Evolutionary conservation across 1,139 yeast genomes (phyloP).

Genomic region (Diutina mesorugosa): DNA sequence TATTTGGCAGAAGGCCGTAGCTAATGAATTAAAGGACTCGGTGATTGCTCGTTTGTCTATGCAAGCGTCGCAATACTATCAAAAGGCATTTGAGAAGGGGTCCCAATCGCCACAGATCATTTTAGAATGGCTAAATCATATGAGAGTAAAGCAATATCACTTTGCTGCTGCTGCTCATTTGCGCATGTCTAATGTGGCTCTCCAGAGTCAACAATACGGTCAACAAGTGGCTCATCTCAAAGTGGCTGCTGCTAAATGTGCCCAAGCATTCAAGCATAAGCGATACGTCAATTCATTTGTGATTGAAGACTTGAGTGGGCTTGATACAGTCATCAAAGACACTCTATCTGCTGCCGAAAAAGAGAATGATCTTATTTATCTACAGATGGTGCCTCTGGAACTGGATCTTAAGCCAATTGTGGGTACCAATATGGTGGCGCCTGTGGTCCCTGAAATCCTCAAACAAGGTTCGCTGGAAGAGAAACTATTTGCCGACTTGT

Average conservation of each 20-base stretch:
- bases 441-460: conserved; percentile 23
- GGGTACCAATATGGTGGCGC: conserved; percentile 46
- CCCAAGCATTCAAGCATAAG: conserved; percentile 24
- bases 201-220: conserved; percentile 47
- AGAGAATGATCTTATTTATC: conserved; percentile 72
- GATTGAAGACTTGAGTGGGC: conserved; percentile 35
- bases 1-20: conserved; percentile 65
- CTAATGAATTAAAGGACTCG: conserved; percentile 42
- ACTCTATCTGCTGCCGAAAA: conserved; percentile 47
- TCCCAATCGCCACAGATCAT: conserved; percentile 38
- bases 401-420: conserved; percentile 28
- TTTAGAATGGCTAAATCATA: conserved; percentile 53
- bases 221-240: conserved; percentile 51
- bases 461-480: not conserved
- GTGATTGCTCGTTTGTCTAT: conserved; percentile 51
- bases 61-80: conserved; percentile 49
- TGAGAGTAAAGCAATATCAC: conserved; percentile 45
- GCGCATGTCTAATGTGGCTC: conserved; percentile 39
- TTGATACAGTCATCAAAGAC: conserved; percentile 28
- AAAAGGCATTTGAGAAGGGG: conserved; percentile 30
- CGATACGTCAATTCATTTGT: conserved; percentile 31
- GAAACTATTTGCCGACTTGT: conserved; percentile 36
- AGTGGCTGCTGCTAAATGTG: conserved; percentile 19
- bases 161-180: conserved; percentile 62
- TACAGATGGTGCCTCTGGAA: conserved; percentile 46